Evolutionary conservation across 257 asterid genomes (phyloP).

Genomic region (Solanum medicagineum): DNA sequence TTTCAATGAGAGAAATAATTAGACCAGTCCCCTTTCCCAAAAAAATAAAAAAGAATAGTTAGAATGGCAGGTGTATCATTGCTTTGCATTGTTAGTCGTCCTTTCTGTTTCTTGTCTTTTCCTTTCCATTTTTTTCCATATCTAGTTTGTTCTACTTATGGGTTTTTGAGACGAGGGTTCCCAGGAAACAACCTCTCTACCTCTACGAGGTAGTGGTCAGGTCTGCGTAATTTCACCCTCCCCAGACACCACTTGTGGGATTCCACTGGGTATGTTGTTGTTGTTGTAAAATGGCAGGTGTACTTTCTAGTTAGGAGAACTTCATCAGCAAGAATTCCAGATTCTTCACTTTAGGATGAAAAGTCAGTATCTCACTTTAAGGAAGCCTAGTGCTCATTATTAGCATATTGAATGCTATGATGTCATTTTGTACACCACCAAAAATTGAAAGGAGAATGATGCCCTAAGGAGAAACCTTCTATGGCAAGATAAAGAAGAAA

Average conservation of each 20-base stretch:
- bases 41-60: neutral
- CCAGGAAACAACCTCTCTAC: too few relatives aligned
- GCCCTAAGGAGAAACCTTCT: neutral
- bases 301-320: neutral
- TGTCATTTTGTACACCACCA: neutral
- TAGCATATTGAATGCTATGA: neutral
- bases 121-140: too few relatives aligned
- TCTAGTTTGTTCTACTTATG: too few relatives aligned
- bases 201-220: too few relatives aligned
- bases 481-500: neutral
- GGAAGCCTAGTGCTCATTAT: neutral
- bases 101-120: too few relatives aligned
- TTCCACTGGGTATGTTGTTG: too few relatives aligned
- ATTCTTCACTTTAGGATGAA: neutral
- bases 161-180: too few relatives aligned
- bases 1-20: neutral
- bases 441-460: neutral
- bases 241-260: too few relatives aligned
- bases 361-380: neutral
- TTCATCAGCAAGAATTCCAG: neutral
- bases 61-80: neutral
- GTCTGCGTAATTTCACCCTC: too few relatives aligned
- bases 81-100: too few relatives aligned
- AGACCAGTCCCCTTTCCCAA: neutral
- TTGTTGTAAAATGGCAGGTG: neutral